phyloP scores from a whole-genome alignment of 345 rosid genomes.

The Pelargonium nanum region DNA sequence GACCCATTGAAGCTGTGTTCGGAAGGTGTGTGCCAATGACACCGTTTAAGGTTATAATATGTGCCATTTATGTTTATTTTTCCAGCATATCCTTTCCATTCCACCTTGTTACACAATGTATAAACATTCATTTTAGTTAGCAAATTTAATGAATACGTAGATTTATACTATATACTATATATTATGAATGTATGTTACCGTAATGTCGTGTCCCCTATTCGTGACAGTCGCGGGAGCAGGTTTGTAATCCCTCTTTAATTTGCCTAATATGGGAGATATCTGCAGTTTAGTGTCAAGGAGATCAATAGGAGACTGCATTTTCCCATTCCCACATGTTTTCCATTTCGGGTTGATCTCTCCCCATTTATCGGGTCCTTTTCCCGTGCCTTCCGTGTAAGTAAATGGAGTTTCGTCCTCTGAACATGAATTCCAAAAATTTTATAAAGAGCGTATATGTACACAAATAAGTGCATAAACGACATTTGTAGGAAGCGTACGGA shows the following conservation, averaged over 20 bases:
- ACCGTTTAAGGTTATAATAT: slow-evolving; percentile 30
- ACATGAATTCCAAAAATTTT: not conserved
- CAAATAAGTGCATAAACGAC: too few species aligned
- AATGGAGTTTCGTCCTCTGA: slow-evolving; percentile 37
- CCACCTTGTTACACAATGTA: slow-evolving; percentile 24
- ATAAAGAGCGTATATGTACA: too few species aligned
- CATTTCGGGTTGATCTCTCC: slow-evolving; percentile 36
- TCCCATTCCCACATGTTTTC: slow-evolving; percentile 42
- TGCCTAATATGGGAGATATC: slow-evolving; percentile 17
- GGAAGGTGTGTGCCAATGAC: slow-evolving; percentile 70
- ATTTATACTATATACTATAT: too few species aligned
- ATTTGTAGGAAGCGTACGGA: not conserved
- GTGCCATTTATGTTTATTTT: slow-evolving; percentile 35
- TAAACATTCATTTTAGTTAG: not conserved
- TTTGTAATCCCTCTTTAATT: slow-evolving; percentile 34
- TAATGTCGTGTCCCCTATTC: slow-evolving; percentile 61
- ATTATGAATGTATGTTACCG: slow-evolving; percentile 27
- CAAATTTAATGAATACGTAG: too few species aligned
- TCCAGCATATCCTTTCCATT: slow-evolving; percentile 67
- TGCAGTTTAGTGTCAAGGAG: slow-evolving; percentile 20
- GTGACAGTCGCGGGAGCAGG: slow-evolving; percentile 43
- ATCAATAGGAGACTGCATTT: slow-evolving; percentile 63
- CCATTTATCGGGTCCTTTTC: slow-evolving; percentile 45
- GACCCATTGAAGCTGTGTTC: slow-evolving; percentile 53
- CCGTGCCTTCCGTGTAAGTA: slow-evolving; percentile 24